Evolutionary conservation across 2,329 filamentous ascomycete species (phyloP).

Genomic region (Aureobasidium sp.): DNA sequence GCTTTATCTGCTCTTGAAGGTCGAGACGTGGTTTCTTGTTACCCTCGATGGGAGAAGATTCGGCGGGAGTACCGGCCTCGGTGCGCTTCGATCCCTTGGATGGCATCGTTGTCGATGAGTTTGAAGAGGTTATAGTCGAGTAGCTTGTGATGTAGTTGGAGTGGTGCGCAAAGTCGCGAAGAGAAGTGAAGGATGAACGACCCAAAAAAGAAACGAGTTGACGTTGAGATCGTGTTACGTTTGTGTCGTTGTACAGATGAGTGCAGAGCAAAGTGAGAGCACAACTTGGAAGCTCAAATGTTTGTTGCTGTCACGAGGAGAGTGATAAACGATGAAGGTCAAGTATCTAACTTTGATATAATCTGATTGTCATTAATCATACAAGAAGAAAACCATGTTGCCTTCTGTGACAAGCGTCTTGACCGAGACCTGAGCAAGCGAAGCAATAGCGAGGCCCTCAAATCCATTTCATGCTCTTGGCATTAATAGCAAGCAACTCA

Average conservation of each 20-base stretch:
- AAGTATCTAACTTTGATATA: no score
- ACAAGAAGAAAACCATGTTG: no score
- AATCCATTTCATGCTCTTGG: background rate
- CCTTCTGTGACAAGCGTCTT: no score
- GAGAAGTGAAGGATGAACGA: background rate
- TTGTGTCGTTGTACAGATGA: background rate
- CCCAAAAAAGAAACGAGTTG: background rate
- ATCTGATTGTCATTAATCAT: no score
- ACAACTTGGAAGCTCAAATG: no score
- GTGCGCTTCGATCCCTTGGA: background rate
- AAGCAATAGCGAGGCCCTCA: background rate
- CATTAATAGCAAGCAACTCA: background rate
- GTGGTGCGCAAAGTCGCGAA: background rate
- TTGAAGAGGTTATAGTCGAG: background rate
- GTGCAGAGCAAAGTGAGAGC: background rate
- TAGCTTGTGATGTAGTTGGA: background rate
- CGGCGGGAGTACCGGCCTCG: background rate
- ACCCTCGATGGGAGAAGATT: background rate
- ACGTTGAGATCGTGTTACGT: background rate
- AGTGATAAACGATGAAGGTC: no score
- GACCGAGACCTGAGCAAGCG: no score
- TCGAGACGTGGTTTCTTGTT: slow-evolving; percentile 1
- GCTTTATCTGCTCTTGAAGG: background rate
- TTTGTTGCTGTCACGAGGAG: no score
- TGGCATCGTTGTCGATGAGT: background rate